Evolutionary conservation across 495 filamentous ascomycete species (phyloP), one percentile per base, ranked within the genome.

Genomic region (Penicillium riverlandense): DNA sequence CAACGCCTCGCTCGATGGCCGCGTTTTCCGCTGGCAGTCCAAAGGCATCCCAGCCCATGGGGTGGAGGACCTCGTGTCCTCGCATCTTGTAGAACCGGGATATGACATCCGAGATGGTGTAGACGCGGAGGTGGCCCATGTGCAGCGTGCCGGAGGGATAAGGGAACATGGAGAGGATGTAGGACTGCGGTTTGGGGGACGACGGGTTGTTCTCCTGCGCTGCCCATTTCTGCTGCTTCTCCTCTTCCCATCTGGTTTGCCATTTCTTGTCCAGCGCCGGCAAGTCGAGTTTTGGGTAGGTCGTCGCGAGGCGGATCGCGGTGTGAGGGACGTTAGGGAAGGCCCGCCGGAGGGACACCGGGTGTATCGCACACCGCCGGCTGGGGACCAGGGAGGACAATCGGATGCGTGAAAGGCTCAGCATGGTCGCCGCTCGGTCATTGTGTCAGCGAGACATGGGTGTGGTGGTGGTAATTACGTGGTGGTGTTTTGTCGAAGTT

Each of bases 31-130:
- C 89, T 8, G 89, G 89, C 35, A 95, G 68, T 3, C 89, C 89
- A 59, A 95, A 94, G 13, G 86, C 88, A 72, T 95, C 89, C 89
- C 89, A 95, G 3, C 88, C 89, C 80, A 95, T 94, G 27, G 89
- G 89, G 40, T 92, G 78, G 15, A 94, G 59, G 29, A 95, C 88
- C 41, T 85, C 66, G 57, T 80, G 70, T 3, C 89, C 89, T 41
- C 80, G 79, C 72, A 95, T 84, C 8, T 75, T 77, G 51, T 83
- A 80, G 53, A 84, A 94, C 11, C 89, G 75, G 11, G 88, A 79
- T 29, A 95, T 63, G 3, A 89, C 84, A 66, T 95, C 89, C 32
- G 88, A 86, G 46, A 95, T 90, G 12, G 89, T 90, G 69, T 95
- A 95, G 37, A 92, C 86, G 2, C 89, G 79, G 11, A 95, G 71